Conservation (phyloP, 495 filamentous ascomycete genomes). For the Oleoguttula mirabilis region DNA sequence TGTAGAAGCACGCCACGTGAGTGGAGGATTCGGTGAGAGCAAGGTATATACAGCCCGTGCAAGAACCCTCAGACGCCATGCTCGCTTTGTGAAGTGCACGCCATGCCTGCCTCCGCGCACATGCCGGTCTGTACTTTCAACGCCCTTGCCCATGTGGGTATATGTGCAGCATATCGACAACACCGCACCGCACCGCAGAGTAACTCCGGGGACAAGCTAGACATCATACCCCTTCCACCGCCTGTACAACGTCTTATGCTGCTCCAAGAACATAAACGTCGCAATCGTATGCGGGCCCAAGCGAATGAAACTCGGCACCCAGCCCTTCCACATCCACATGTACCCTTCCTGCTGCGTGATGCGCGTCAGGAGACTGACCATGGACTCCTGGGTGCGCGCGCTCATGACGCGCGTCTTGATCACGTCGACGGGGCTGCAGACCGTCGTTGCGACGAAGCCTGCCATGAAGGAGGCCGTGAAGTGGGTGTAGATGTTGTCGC, state of each 20-base stretch:
- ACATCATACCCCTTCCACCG: slow-evolving; percentile 14
- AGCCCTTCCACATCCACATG: slow-evolving; percentile 91
- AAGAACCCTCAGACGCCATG: too few relatives aligned
- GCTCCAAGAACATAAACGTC: slow-evolving; percentile 90
- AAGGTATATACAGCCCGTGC: too few relatives aligned
- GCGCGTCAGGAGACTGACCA: slow-evolving; percentile 33
- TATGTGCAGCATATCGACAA: too few relatives aligned
- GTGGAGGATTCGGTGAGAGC: too few relatives aligned
- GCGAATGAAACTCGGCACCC: slow-evolving; percentile 93
- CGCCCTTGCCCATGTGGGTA: too few relatives aligned
- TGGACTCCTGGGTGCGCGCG: slow-evolving; percentile 40
- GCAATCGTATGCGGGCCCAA: slow-evolving; percentile 86
- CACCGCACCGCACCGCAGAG: too few relatives aligned
- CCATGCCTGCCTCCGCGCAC: too few relatives aligned
- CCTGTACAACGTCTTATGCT: slow-evolving; percentile 61
- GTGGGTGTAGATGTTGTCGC: slow-evolving; percentile 70
- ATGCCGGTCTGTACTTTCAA: too few relatives aligned
- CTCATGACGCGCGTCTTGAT: slow-evolving; percentile 96
- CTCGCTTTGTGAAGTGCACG: too few relatives aligned
- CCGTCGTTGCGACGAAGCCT: slow-evolving; percentile 86
- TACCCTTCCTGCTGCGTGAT: slow-evolving; percentile 69
- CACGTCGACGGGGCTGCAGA: slow-evolving; percentile 91
- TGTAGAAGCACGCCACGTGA: too few relatives aligned
- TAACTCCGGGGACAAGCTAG: too few relatives aligned
- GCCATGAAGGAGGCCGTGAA: slow-evolving; percentile 77